A percentile compares a stretch with the other conserved stretches of the same genome.
These are phyloP conservation scores for Arthrobotrys entomopaga DNA, from an alignment of 2,329 filamentous ascomycete species.

Conservation along the genomic window DNA sequence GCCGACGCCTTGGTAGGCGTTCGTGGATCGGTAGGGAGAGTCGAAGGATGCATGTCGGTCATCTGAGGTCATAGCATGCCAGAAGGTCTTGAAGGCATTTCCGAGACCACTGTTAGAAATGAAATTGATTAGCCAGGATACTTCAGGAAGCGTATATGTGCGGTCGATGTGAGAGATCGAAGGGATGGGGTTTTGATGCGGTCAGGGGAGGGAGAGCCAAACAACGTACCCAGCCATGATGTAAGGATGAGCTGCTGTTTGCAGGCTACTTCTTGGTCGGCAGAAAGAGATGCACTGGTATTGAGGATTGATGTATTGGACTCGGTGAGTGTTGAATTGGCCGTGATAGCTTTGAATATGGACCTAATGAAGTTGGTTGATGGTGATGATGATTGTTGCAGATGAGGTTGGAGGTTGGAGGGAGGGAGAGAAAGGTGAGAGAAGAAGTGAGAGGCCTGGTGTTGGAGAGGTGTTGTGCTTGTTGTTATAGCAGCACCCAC, in stretches of 20 bases:
- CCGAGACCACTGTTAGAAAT: slow-evolving; percentile 63
- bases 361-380: too few species aligned
- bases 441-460: slow-evolving; percentile 43
- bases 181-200: neutral
- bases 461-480: slow-evolving; percentile 40
- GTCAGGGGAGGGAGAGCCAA: slow-evolving; percentile 23
- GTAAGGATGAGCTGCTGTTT: slow-evolving; percentile 20
- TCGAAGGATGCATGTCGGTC: slow-evolving; percentile 90
- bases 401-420: slow-evolving; percentile 24
- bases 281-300: neutral
- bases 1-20: slow-evolving; percentile 70
- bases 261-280: slow-evolving; percentile 5
- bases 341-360: slow-evolving; percentile 1
- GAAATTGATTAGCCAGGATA: neutral
- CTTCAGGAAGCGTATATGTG: neutral
- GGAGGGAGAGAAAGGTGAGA: slow-evolving; percentile 54
- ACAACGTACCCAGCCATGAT: slow-evolving; percentile 52
- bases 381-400: too few species aligned
- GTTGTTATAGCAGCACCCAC: too few species aligned
- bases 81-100: slow-evolving; percentile 85
- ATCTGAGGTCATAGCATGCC: slow-evolving; percentile 86
- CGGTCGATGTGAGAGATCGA: slow-evolving; percentile 4
- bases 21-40: slow-evolving; percentile 77
- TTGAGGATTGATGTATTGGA: neutral
- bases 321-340: slow-evolving; percentile 21